Percentiles rank a stretch among this genome's conserved stretches.
Evolutionary conservation across 2,329 filamentous ascomycete genomes (phyloP).

Genomic region (Neonectria punicea): DNA sequence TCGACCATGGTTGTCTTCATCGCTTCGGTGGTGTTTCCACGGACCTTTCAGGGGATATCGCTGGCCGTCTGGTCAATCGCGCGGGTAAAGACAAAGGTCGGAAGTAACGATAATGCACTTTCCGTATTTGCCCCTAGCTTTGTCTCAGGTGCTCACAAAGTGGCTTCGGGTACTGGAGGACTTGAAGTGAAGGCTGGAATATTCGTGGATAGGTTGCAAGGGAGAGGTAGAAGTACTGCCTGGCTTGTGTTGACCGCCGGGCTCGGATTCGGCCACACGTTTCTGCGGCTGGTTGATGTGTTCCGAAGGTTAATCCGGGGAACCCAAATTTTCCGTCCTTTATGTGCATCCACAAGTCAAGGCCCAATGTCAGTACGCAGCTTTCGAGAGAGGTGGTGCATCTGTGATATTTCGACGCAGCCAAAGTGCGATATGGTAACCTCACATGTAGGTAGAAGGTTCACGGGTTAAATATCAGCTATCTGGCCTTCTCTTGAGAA

Average conservation of each 20-base stretch:
- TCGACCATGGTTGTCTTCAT: slow-evolving; percentile 4
- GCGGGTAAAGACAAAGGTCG: neutral
- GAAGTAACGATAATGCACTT: neutral
- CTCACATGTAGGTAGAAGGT: too few relatives aligned
- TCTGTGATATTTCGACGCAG: too few relatives aligned
- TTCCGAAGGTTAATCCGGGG: neutral
- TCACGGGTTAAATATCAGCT: too few relatives aligned
- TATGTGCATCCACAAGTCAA: too few relatives aligned
- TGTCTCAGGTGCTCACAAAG: neutral
- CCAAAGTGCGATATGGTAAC: too few relatives aligned
- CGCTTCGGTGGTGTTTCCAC: neutral
- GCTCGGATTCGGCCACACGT: slow-evolving; percentile 2
- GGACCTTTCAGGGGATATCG: slow-evolving; percentile 1
- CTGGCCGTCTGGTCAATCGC: neutral
- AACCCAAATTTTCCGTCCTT: too few relatives aligned
- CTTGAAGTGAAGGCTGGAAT: neutral
- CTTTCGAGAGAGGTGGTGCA: too few relatives aligned
- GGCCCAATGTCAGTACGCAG: too few relatives aligned
- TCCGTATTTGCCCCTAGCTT: neutral
- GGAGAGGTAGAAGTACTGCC: neutral
- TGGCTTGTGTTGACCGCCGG: neutral
- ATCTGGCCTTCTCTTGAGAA: too few relatives aligned
- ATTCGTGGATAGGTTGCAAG: neutral
- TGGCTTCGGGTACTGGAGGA: neutral
- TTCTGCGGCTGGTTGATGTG: neutral